These are phyloP conservation scores for Calonectria pseudoreteaudii DNA, from an alignment of 2,329 filamentous ascomycete genomes.

Conservation along the genomic window DNA sequence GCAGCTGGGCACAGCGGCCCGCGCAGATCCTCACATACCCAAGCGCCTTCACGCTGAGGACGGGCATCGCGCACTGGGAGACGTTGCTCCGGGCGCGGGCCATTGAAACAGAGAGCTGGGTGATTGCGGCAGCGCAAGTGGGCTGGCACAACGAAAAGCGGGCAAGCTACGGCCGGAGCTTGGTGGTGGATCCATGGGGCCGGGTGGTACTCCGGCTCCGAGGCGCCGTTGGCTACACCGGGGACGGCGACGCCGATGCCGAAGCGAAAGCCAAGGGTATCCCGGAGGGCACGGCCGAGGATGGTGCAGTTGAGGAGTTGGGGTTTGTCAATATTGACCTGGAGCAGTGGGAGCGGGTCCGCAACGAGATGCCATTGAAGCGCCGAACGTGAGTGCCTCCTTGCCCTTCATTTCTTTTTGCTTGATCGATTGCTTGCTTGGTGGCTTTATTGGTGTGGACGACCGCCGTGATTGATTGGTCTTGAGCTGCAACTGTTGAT, in stretches of 20 bases:
- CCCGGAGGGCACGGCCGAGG: constrained; percentile 41
- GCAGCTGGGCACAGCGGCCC: constrained; percentile 46
- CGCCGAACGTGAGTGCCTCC: constrained; percentile 61
- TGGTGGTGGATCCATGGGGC: constrained; percentile 91
- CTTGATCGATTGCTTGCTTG: neutral
- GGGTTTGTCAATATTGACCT: constrained; percentile 68
- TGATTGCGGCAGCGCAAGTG: constrained; percentile 85
- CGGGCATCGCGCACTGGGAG: constrained; percentile 89
- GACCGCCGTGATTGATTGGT: neutral
- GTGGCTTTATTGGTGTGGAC: neutral
- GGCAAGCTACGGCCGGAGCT: constrained; percentile 85
- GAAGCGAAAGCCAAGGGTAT: constrained; percentile 46
- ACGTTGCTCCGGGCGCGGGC: constrained; percentile 81
- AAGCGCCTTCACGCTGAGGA: constrained; percentile 89
- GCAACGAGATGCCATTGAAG: constrained; percentile 64
- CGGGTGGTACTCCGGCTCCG: constrained; percentile 74
- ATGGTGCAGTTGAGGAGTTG: constrained; percentile 58
- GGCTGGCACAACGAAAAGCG: constrained; percentile 81
- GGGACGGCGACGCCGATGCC: constrained; percentile 12
- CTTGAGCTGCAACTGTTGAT: neutral
- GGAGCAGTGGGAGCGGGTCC: constrained; percentile 58
- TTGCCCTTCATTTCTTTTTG: neutral
- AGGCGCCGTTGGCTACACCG: constrained; percentile 57
- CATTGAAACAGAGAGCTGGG: constrained; percentile 89
- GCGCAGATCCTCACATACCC: constrained; percentile 88